phyloP scores from a whole-genome alignment of 176 grass and related monocot genomes.

The Oryza glumipatula region DNA sequence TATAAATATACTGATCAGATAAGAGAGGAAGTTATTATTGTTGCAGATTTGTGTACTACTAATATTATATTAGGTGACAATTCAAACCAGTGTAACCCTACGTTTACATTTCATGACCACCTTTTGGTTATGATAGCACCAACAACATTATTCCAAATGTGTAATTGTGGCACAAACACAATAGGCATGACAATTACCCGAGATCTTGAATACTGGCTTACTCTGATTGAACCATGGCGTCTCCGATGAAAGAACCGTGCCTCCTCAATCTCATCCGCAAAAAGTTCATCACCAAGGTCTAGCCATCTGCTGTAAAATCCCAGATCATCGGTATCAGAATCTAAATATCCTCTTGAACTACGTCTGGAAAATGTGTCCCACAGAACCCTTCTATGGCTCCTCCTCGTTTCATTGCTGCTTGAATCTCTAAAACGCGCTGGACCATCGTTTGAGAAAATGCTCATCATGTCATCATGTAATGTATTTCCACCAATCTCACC shows the following conservation, averaged over 20 bases:
- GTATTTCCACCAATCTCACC: conserved; percentile 58
- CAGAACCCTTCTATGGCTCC: conserved; percentile 74
- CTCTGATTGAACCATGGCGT: conserved; percentile 68
- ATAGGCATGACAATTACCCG: conserved; percentile 57
- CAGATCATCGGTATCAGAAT: conserved; percentile 59
- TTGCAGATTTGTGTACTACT: not conserved
- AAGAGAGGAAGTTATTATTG: not conserved
- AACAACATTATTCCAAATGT: conserved; percentile 27
- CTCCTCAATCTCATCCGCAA: conserved; percentile 66
- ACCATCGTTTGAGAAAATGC: conserved; percentile 58
- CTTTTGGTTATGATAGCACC: conserved; percentile 3
- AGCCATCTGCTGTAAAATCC: conserved; percentile 82
- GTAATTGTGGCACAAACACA: not conserved
- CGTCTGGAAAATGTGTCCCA: conserved; percentile 89
- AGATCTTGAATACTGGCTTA: conserved; percentile 91
- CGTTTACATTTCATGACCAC: not conserved
- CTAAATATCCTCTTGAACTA: conserved; percentile 65
- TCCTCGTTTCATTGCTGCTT: conserved; percentile 52
- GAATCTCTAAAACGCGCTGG: conserved; percentile 39
- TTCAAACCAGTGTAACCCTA: conserved; percentile 5
- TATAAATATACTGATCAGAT: not conserved
- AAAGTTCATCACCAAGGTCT: conserved; percentile 72
- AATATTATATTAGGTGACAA: not conserved
- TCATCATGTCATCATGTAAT: conserved; percentile 80
- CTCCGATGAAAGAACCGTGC: conserved; percentile 68